Evolutionary conservation across 2,329 filamentous ascomycete species (phyloP).

Genomic region (Arthrobotrys iridis): DNA sequence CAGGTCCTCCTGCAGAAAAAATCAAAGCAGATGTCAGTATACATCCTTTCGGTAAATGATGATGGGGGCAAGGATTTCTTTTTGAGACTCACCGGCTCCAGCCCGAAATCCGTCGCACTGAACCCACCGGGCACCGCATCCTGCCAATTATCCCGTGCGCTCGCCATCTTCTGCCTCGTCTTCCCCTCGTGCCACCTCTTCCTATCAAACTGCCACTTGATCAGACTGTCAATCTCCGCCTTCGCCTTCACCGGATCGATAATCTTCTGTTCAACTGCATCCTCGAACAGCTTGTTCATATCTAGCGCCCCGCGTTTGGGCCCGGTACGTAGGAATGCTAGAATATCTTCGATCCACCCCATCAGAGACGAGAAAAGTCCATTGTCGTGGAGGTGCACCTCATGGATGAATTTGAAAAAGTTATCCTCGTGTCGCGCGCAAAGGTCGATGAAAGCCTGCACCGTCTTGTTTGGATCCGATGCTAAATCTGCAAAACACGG

Average conservation of each 20-base stretch:
- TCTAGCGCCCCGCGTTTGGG: constrained; percentile 87
- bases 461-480: constrained; percentile 96
- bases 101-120: constrained; percentile 84
- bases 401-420: constrained; percentile 98
- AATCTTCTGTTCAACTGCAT: constrained; percentile 73
- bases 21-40: constrained; percentile 20
- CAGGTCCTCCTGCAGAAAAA: constrained; percentile 70
- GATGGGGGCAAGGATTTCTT: constrained; percentile 11
- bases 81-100: constrained; percentile 75
- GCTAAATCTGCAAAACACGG: constrained; percentile 73
- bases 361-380: constrained; percentile 95
- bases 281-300: constrained; percentile 91
- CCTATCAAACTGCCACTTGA: constrained; percentile 91
- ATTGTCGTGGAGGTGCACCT: constrained; percentile 96
- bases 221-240: constrained; percentile 82
- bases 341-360: constrained; percentile 95
- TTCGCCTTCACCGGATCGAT: constrained; percentile 79
- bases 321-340: constrained; percentile 89
- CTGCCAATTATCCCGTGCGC: constrained; percentile 72
- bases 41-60: constrained; percentile 49
- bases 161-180: constrained; percentile 98
- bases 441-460: constrained; percentile 96
- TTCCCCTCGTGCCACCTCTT: constrained; percentile 99
- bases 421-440: constrained; percentile 95
- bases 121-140: constrained; percentile 70